Conservation (phyloP, 2,329 filamentous ascomycete genomes). For the Fusarium hainanense region DNA sequence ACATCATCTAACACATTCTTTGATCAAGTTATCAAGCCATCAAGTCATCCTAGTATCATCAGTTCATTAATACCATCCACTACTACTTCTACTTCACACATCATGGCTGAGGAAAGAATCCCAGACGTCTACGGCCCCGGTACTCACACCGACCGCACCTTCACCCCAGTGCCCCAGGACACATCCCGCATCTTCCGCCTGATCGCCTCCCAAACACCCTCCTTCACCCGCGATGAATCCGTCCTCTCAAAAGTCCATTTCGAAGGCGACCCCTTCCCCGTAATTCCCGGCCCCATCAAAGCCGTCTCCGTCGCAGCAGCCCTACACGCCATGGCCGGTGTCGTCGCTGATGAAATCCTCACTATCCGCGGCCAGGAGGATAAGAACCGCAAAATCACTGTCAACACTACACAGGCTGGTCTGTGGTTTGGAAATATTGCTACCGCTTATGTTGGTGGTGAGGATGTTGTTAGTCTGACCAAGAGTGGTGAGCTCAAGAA, state of each 20-base stretch:
- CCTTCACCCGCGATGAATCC: conserved; percentile 13
- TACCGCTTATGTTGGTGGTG: conserved; percentile 13
- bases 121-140: conserved; percentile 13
- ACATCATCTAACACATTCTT: background rate
- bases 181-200: conserved; percentile 16
- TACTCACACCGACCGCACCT: conserved; percentile 10
- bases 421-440: conserved; percentile 24
- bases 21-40: too few species aligned
- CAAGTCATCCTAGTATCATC: too few species aligned
- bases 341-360: conserved; percentile 19
- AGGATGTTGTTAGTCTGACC: background rate
- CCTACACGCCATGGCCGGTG: conserved; percentile 17
- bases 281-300: conserved; percentile 23
- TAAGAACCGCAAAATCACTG: background rate
- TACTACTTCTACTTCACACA: too few species aligned
- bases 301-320: conserved; percentile 14
- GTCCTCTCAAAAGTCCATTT: conserved; percentile 17
- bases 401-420: conserved; percentile 13
- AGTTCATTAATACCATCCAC: too few species aligned
- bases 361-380: conserved; percentile 5
- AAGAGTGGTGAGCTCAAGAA: conserved; percentile 4
- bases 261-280: background rate
- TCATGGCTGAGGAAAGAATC: conserved; percentile 19
- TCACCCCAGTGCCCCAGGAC: conserved; percentile 8
- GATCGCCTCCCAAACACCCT: conserved; percentile 14